Conservation (phyloP, 176 grass and related monocot genomes). For the Juncus inflexus region DNA sequence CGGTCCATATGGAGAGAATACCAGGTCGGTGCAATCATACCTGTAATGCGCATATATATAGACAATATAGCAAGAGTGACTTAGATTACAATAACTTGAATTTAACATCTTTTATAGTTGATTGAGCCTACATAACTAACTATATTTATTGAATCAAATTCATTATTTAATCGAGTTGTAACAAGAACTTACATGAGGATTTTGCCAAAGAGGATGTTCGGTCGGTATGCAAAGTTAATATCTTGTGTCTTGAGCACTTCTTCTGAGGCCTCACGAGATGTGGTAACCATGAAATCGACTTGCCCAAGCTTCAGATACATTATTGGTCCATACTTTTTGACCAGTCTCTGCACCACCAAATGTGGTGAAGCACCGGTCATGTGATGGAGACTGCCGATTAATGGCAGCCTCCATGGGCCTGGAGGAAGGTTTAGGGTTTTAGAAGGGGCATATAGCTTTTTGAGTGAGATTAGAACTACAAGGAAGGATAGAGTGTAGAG, state of each 20-base stretch:
- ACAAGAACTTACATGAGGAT: not conserved
- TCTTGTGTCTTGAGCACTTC: not conserved
- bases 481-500: too few relatives aligned
- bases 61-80: too few relatives aligned
- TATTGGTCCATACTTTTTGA: too few relatives aligned
- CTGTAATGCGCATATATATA: not conserved
- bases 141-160: too few relatives aligned
- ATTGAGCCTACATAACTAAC: conserved; percentile 5
- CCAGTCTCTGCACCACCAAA: not conserved
- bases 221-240: conserved; percentile 1
- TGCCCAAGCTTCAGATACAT: not conserved
- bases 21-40: conserved; percentile 3
- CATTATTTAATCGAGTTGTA: not conserved
- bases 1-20: not conserved
- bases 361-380: not conserved
- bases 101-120: conserved; percentile 4
- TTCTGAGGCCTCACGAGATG: not conserved
- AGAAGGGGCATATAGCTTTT: not conserved
- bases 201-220: not conserved
- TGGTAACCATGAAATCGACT: conserved; percentile 1
- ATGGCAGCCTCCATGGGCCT: conserved; percentile 8
- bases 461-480: too few relatives aligned
- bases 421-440: conserved; percentile 16
- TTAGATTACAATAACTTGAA: not conserved
- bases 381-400: conserved; percentile 12